Evolutionary conservation across 306 rosid genomes (phyloP), one percentile per base, ranked within the genome.

Genomic region (Malus sylvestris): DNA sequence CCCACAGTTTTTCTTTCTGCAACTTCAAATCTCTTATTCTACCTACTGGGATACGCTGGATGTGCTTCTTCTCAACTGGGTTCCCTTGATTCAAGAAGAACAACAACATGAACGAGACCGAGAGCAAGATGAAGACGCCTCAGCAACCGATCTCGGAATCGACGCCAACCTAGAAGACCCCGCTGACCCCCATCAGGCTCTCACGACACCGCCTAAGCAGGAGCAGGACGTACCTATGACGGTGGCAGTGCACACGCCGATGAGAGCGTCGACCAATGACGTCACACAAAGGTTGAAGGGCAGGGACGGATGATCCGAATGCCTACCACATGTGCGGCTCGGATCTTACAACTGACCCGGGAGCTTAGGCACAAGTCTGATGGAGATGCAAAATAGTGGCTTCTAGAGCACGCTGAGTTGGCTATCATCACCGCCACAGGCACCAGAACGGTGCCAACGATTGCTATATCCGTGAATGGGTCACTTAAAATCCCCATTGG

Each of bases 381-480:
- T 79, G 97, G 97, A 4, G 93, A 93, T 49, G 90, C 97, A n/a
- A 91, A 91, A 42, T 88, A 90, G 6, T 93, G 98, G 97, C 93
- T 91, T 0, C 86, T 93, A 0, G 91, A 91, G 5, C 89, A 90
- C 67, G 90, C 96, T 3, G 97, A 93, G 70, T 96, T 91, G 0
- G 91, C 97, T 27, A 27, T 27, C 29, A 27, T 3, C 42, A 93
- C 92, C 65, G 93, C 98, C 73, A 93, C 97, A 2, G 93, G 97
- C 0, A 91, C 91, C 57, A 96, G 96, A 1, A 93, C 92, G 0
- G 80, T 91, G 12, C 98, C 93, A 11, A 93, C 96, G 52, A 93
- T 91, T 76, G 92, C 97, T 22, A 85, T 88, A 90, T 88, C 96
- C 5, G 89, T 93, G 19, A 90, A 88, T 66, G 97, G 96, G 5